Evolutionary conservation across 768 basidiomycete genomes (phyloP), one percentile per base, ranked within the genome.

Genomic region (Suillus weaverae): DNA sequence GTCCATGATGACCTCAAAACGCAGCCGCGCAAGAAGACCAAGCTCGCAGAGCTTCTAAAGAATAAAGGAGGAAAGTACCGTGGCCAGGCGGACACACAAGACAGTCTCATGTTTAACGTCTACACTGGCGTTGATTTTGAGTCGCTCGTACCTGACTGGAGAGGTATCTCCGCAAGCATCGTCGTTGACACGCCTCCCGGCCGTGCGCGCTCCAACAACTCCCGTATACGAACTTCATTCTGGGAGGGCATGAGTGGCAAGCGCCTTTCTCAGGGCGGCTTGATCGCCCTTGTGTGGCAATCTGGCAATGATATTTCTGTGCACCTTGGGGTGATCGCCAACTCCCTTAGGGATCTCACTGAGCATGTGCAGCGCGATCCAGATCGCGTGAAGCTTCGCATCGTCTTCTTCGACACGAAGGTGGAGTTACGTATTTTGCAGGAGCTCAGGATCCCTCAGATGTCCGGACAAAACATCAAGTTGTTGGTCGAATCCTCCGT

Each of bases 221-320:
- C 76, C 4, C 70, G 70, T 30, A 76, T 71, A 18, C 84, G 90
- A 9, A 76, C 69, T 1, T 74, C 77, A 5, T 91, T 83, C 71
- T 92, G 90, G 91, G 83, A 90, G 68, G 80, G 81, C 7, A 80
- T 82, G 73, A 79, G 83, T 32, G 81, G 85, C 7, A 88, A 87
- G 64, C 80, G 87, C 0, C 81, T 92, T 11, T 79, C 84, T 60
- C 80, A 82, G 64, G 89, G 91, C 1, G 84, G 84, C 20, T 83
- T 92, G 20, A 80, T 92, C 18, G 89, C 84, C 7, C 81, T 91
- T 7, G 72, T 89, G 16, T 85, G 85, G 81, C 71, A 80, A 57
- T 73, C 70, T 0, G 68, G 67, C 63, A 55, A 59, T 2, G 65
- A 70, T 3, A 70, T 79, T 7, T 72, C 80, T n/a, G 80, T 87